phyloP scores from a whole-genome alignment of 257 asterid genomes.

The Jasminum sambac region DNA sequence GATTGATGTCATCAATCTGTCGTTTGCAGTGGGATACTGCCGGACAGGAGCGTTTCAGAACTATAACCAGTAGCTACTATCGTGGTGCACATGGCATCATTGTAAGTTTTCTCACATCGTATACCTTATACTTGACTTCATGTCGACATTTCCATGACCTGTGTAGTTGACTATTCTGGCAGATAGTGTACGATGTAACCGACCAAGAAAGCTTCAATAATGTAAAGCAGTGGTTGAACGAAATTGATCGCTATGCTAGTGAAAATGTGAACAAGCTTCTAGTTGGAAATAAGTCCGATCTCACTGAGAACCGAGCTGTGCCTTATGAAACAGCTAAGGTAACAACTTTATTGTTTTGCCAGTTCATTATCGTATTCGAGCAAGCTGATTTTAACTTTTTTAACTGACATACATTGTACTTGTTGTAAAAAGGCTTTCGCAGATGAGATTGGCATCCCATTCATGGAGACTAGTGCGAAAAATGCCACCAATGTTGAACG shows the following conservation, averaged over 20 bases:
- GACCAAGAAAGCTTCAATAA: constrained; percentile 32
- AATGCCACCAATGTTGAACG: constrained; percentile 4
- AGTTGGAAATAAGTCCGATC: constrained; percentile 25
- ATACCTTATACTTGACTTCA: neutral
- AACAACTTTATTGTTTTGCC: neutral
- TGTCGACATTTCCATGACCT: neutral
- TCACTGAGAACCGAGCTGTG: constrained; percentile 20
- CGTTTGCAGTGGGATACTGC: constrained; percentile 53
- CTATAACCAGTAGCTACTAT: constrained; percentile 61
- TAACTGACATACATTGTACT: neutral
- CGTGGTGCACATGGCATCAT: constrained; percentile 62
- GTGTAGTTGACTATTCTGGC: neutral
- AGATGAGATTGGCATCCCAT: constrained; percentile 2
- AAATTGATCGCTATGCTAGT: constrained; percentile 28
- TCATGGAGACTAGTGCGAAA: constrained; percentile 11
- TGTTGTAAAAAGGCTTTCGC: neutral
- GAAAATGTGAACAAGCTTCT: constrained; percentile 29
- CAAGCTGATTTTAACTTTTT: neutral
- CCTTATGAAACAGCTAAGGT: constrained; percentile 24
- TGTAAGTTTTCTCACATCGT: constrained; percentile 29
- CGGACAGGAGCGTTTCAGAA: constrained; percentile 62
- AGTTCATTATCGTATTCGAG: neutral
- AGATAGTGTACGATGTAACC: constrained; percentile 29
- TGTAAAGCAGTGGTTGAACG: constrained; percentile 30
- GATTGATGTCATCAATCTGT: neutral